phyloP scores from a whole-genome alignment of 2,329 filamentous ascomycete species.

The Xylariaceae sp. region DNA sequence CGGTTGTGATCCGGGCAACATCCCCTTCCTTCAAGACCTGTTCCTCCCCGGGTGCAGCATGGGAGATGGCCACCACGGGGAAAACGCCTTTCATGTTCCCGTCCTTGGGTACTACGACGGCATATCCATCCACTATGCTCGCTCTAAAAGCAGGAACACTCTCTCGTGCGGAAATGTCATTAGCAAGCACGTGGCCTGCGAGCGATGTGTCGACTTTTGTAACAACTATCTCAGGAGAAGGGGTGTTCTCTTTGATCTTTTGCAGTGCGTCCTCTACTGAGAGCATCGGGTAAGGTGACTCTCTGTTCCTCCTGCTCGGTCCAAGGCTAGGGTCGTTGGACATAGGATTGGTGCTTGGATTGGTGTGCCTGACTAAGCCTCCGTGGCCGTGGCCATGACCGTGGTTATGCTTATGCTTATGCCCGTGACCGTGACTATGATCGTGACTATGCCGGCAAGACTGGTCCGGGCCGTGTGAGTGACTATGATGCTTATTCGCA shows the following conservation, averaged over 20 bases:
- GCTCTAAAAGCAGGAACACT: constrained; percentile 89
- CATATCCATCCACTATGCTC: constrained; percentile 96
- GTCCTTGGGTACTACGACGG: constrained; percentile 63
- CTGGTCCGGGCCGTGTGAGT: constrained; percentile 24
- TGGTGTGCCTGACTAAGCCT: constrained; percentile 68
- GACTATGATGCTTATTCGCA: constrained; percentile 24
- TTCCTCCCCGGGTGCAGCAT: constrained; percentile 71
- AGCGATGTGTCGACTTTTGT: constrained; percentile 61
- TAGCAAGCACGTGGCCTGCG: constrained; percentile 74
- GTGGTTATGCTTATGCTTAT: constrained; percentile 49
- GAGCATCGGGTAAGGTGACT: constrained; percentile 90
- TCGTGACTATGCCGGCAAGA: constrained; percentile 40
- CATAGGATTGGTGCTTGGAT: constrained; percentile 50
- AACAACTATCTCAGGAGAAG: constrained; percentile 53
- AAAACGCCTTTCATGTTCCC: constrained; percentile 72
- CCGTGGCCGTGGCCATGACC: constrained; percentile 60
- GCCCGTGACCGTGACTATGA: constrained; percentile 54
- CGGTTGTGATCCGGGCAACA: constrained; percentile 89
- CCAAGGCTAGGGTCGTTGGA: constrained; percentile 61
- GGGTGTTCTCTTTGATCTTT: constrained; percentile 70
- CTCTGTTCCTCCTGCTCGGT: constrained; percentile 68
- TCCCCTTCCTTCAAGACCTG: constrained; percentile 65
- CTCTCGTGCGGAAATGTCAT: constrained; percentile 75
- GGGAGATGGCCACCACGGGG: constrained; percentile 81
- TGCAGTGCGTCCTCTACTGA: constrained; percentile 75